Evolutionary conservation across 352 stramenopile genomes (phyloP).

Genomic region (Globisporangium emineosum): DNA sequence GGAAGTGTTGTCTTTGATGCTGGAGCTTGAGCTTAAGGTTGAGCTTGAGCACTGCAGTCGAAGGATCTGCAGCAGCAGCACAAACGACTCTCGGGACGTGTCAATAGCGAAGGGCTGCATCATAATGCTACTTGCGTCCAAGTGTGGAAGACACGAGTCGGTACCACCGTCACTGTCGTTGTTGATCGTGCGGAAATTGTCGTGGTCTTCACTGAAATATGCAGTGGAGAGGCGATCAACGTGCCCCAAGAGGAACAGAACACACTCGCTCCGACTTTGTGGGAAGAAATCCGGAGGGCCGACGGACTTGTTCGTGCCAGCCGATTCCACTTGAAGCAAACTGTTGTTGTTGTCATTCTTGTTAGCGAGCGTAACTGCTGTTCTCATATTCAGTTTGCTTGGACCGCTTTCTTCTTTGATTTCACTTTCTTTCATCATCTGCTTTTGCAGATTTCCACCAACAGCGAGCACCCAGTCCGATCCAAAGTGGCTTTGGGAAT

Average conservation of each 20-base stretch:
- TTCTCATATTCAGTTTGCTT: background rate
- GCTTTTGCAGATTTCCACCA: constrained; percentile 11
- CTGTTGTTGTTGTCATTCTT: background rate
- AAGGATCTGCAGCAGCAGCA: constrained; percentile 30
- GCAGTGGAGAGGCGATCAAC: constrained; percentile 35
- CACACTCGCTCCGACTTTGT: constrained; percentile 11
- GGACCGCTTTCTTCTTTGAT: background rate
- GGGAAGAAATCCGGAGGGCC: constrained; percentile 1
- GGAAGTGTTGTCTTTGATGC: background rate
- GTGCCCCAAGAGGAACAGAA: constrained; percentile 46
- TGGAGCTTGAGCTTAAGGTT: background rate
- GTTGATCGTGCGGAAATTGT: background rate
- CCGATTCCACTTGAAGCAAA: background rate
- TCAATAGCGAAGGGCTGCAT: constrained; percentile 42
- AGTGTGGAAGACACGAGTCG: background rate
- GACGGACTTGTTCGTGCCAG: background rate
- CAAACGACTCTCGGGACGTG: constrained; percentile 26
- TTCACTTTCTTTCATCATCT: background rate
- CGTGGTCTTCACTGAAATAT: constrained; percentile 23
- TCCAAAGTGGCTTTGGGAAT: background rate
- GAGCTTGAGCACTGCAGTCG: no score
- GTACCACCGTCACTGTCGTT: background rate
- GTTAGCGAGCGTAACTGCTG: background rate
- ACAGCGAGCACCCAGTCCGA: constrained; percentile 14
- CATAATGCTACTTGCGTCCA: background rate